Conservation (phyloP, 371 early-diverging fungal species). For the Mortierella sp. region DNA sequence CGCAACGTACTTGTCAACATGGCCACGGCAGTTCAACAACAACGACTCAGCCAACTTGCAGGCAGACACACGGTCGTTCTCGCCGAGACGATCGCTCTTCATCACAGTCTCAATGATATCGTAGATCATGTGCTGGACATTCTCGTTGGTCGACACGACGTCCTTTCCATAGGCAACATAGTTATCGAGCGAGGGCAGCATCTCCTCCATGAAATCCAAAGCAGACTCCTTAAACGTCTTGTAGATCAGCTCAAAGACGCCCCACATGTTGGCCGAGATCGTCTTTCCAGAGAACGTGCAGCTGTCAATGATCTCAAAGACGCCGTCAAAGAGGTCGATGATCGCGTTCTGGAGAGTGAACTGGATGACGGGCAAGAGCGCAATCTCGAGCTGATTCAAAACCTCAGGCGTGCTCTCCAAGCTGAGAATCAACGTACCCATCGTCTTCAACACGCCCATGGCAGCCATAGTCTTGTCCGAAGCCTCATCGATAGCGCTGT, state of each 20-base stretch:
- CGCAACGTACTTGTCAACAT: slow-evolving; percentile 73
- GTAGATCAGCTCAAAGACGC: slow-evolving; percentile 83
- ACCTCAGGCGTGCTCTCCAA: slow-evolving; percentile 80
- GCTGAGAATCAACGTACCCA: slow-evolving; percentile 84
- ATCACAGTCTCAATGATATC: slow-evolving; percentile 80
- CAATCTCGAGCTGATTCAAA: slow-evolving; percentile 77
- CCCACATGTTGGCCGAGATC: slow-evolving; percentile 90
- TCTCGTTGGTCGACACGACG: slow-evolving; percentile 70
- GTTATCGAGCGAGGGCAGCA: slow-evolving; percentile 89
- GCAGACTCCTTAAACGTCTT: slow-evolving; percentile 81
- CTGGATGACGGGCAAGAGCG: slow-evolving; percentile 79
- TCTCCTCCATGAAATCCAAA: slow-evolving; percentile 86
- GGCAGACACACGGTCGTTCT: slow-evolving; percentile 81
- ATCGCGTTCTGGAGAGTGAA: slow-evolving; percentile 79
- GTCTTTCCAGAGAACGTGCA: slow-evolving; percentile 84
- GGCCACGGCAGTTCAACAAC: slow-evolving; percentile 83
- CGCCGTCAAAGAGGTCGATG: slow-evolving; percentile 85
- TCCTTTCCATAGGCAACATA: slow-evolving; percentile 88
- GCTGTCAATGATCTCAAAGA: slow-evolving; percentile 91
- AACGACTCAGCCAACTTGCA: slow-evolving; percentile 86
- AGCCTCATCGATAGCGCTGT: slow-evolving; percentile 64
- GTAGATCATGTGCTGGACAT: slow-evolving; percentile 75
- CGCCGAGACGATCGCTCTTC: slow-evolving; percentile 77
- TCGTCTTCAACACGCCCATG: slow-evolving; percentile 92
- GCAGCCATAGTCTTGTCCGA: slow-evolving; percentile 93